These are phyloP conservation scores for Phytomonas sp. DNA, from an alignment of 208 protist species.

Conservation along the genomic window DNA sequence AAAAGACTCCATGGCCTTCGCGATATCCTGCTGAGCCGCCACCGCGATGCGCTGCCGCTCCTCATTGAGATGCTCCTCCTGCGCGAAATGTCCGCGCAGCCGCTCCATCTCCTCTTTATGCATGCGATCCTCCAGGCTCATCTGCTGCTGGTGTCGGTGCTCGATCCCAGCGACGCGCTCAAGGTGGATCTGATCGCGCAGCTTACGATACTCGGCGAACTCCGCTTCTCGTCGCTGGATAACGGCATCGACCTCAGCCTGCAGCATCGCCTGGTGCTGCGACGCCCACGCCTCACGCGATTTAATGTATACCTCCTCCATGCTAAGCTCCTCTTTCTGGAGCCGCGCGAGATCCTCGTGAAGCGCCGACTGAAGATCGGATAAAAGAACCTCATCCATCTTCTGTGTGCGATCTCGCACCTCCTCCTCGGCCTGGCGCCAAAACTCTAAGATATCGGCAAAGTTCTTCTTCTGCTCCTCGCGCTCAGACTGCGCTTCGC, in stretches of 20 bases:
- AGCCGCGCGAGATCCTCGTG: conserved; percentile 61
- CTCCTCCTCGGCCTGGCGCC: conserved; percentile 52
- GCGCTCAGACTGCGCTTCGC: conserved; percentile 52
- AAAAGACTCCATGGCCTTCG: conserved; percentile 26
- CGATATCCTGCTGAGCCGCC: conserved; percentile 37
- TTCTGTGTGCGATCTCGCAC: conserved; percentile 56
- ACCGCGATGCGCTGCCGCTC: conserved; percentile 27
- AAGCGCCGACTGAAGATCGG: conserved; percentile 48
- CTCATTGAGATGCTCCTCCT: conserved; percentile 46
- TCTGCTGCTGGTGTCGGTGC: conserved; percentile 38
- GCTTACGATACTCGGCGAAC: conserved; percentile 42
- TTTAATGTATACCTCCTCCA: conserved; percentile 70
- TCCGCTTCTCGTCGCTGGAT: conserved; percentile 43
- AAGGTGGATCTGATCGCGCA: conserved; percentile 47
- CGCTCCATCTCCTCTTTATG: conserved; percentile 56
- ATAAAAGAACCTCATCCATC: conserved; percentile 69
- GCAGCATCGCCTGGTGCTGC: conserved; percentile 52
- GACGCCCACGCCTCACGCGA: conserved; percentile 61
- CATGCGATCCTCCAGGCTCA: conserved; percentile 40
- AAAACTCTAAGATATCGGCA: conserved; percentile 62
- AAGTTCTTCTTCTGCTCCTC: conserved; percentile 50
- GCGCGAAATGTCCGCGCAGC: conserved; percentile 35
- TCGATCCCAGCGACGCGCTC: conserved; percentile 53
- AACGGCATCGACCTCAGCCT: conserved; percentile 40
- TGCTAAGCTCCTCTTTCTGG: conserved; percentile 53